Evolutionary conservation across 106 monocot species (phyloP).

Genomic region (Agapanthus africanus): DNA sequence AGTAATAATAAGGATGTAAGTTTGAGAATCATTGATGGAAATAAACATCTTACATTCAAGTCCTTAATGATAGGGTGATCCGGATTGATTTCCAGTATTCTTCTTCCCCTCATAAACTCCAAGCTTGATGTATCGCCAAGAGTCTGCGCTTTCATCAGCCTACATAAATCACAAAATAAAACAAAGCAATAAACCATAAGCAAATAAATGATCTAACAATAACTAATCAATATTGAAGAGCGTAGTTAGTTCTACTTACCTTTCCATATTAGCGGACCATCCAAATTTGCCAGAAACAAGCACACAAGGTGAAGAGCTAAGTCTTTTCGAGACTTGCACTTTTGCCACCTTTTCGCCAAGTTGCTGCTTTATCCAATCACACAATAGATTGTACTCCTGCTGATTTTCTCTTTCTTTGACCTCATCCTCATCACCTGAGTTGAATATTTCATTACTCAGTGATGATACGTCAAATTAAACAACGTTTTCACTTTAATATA

Average conservation of each 20-base stretch:
- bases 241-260: conserved; percentile 34
- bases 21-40: no score
- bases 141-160: conserved; percentile 95
- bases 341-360: conserved; percentile 95
- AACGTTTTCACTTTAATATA: neutral
- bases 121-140: conserved; percentile 88
- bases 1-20: no score
- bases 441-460: neutral
- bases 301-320: conserved; percentile 94
- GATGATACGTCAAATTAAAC: neutral
- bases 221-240: no score
- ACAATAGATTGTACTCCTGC: conserved; percentile 77
- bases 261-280: conserved; percentile 98
- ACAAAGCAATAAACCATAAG: no score
- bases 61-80: conserved; percentile 90
- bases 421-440: conserved; percentile 81
- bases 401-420: conserved; percentile 79
- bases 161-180: conserved; percentile 11
- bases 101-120: conserved; percentile 93
- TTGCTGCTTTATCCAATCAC: conserved; percentile 98
- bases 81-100: conserved; percentile 85
- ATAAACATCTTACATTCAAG: conserved; percentile 50
- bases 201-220: no score
- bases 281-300: conserved; percentile 97
- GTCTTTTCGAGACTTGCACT: conserved; percentile 85